Evolutionary conservation across 192 early-diverging fungal species (phyloP).

Genomic region (Backusella westeae): DNA sequence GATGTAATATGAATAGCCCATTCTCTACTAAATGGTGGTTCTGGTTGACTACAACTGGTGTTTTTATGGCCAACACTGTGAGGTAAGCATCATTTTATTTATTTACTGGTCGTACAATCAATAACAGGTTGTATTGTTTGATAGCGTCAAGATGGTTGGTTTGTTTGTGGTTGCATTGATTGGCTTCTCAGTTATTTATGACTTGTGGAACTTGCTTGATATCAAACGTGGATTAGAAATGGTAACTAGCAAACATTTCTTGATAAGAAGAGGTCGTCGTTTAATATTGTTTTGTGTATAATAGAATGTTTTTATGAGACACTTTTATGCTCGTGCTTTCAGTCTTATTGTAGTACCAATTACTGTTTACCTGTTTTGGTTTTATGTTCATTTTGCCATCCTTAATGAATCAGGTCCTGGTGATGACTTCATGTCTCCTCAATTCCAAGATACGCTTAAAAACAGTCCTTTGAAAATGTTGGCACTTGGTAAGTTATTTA

Average conservation of each 20-base stretch:
- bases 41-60: conserved; percentile 81
- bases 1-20: conserved; percentile 40
- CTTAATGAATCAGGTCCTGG: conserved; percentile 82
- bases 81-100: conserved; percentile 56
- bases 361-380: conserved; percentile 83
- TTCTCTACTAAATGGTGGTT: conserved; percentile 84
- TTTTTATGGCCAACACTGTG: conserved; percentile 70
- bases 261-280: background rate
- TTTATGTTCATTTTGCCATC: conserved; percentile 90
- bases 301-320: conserved; percentile 65
- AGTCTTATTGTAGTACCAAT: conserved; percentile 83
- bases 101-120: conserved; percentile 32
- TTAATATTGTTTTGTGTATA: background rate
- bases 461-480: conserved; percentile 76
- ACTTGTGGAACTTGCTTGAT: conserved; percentile 91
- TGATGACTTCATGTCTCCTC: conserved; percentile 87
- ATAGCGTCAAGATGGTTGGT: conserved; percentile 93
- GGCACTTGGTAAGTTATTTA: conserved; percentile 37
- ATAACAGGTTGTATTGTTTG: background rate
- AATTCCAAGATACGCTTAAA: conserved; percentile 83
- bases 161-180: conserved; percentile 82
- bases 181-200: conserved; percentile 79
- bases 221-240: conserved; percentile 75
- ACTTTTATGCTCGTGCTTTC: conserved; percentile 86
- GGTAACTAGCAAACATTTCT: conserved; percentile 4